Percentiles rank a stretch among this genome's conserved stretches.
Evolutionary conservation across 2,329 filamentous ascomycete genomes (phyloP).

Genomic region (Colletotrichum ledebouriae): DNA sequence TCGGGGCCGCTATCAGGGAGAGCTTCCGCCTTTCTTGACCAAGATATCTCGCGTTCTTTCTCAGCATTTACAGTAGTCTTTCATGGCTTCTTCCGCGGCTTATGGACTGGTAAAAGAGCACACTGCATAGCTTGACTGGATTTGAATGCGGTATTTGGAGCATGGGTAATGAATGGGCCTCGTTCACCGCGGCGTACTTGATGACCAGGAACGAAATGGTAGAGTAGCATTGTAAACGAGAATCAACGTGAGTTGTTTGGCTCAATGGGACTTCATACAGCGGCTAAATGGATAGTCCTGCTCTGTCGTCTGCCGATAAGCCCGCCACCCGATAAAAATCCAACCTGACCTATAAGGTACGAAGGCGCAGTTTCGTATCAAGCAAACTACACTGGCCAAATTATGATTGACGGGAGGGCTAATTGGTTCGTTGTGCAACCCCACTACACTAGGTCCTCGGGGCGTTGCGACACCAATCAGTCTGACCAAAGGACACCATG

Average conservation of each 20-base stretch:
- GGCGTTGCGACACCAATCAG: not conserved
- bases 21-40: conserved; percentile 57
- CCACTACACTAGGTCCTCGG: not conserved
- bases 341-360: not conserved
- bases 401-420: not conserved
- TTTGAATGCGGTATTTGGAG: no score
- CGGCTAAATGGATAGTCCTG: not conserved
- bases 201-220: no score
- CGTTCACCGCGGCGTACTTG: no score
- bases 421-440: not conserved
- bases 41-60: not conserved
- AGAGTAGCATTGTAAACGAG: no score
- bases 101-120: no score
- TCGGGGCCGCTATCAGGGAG: conserved; percentile 79
- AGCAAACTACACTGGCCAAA: no score
- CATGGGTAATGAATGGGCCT: no score
- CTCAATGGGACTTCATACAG: not conserved
- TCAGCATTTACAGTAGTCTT: not conserved
- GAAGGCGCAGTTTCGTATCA: not conserved
- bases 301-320: not conserved
- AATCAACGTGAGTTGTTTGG: no score
- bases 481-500: not conserved
- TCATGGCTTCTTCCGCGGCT: not conserved
- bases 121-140: no score
- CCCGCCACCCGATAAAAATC: not conserved